Percentiles rank a stretch among this genome's conserved stretches.
Conservation (phyloP, 805 yeast genomes). For the Wickerhamomyces canadensis region DNA sequence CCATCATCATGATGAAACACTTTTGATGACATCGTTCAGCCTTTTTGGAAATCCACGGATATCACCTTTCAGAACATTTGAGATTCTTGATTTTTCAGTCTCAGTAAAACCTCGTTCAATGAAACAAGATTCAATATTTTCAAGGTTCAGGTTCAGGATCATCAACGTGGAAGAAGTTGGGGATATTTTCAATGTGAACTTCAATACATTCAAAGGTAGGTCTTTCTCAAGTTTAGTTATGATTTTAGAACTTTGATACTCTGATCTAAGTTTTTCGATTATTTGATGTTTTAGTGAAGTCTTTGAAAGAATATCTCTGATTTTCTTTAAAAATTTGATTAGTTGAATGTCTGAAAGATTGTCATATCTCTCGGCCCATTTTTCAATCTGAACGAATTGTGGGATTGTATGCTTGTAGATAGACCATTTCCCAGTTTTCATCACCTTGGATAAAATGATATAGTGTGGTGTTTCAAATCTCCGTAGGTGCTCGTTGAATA, state of each 20-base stretch:
- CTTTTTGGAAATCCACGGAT: constrained; percentile 9
- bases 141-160: constrained; percentile 11
- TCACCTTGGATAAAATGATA: constrained; percentile 26
- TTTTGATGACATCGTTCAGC: constrained; percentile 13
- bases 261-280: constrained; percentile 8
- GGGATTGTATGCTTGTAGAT: constrained; percentile 35
- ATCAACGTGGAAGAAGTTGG: constrained; percentile 6
- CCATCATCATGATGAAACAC: constrained; percentile 7
- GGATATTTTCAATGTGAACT: constrained; percentile 11
- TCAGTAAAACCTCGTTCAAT: constrained; percentile 17
- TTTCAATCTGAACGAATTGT: constrained; percentile 13
- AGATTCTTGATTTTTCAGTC: constrained; percentile 16
- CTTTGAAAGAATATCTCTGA: constrained; percentile 13
- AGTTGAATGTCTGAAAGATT: constrained; percentile 12
- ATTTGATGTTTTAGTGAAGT: constrained; percentile 18
- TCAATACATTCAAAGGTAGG: constrained; percentile 13
- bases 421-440: constrained; percentile 26
- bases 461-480: constrained; percentile 32
- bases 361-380: constrained; percentile 14
- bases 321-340: constrained; percentile 8
- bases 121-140: constrained; percentile 12
- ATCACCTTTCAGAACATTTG: constrained; percentile 17
- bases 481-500: constrained; percentile 24
- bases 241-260: constrained; percentile 6
- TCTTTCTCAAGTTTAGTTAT: constrained; percentile 18